These are phyloP conservation scores for Colletotrichum abscissum DNA, from an alignment of 2,329 filamentous ascomycete species.

Conservation along the genomic window DNA sequence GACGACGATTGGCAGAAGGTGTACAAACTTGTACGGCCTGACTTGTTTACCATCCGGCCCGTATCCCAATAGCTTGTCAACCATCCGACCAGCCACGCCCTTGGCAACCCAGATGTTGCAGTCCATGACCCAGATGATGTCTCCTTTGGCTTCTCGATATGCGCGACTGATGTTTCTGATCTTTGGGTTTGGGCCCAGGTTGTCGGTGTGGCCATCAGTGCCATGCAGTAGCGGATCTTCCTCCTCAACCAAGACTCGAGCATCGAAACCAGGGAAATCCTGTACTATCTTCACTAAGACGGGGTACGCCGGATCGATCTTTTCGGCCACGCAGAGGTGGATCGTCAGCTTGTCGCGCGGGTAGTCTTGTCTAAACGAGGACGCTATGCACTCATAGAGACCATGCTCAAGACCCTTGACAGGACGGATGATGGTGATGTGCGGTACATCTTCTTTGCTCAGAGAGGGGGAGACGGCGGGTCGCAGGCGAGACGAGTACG, in stretches of 20 bases:
- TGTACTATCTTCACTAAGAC: constrained; percentile 76
- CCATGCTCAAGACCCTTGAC: constrained; percentile 92
- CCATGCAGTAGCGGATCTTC: constrained; percentile 79
- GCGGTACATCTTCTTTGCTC: constrained; percentile 70
- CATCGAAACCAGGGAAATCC: constrained; percentile 80
- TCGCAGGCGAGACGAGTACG: constrained; percentile 62
- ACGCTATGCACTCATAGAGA: constrained; percentile 91
- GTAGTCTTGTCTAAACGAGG: constrained; percentile 86
- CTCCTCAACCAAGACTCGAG: constrained; percentile 80
- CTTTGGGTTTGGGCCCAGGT: constrained; percentile 96
- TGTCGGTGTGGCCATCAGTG: constrained; percentile 58
- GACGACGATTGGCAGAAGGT: constrained; percentile 91
- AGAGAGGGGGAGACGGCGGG: constrained; percentile 63
- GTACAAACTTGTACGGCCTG: constrained; percentile 87
- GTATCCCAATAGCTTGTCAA: constrained; percentile 84
- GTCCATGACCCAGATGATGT: constrained; percentile 94
- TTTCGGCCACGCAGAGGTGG: constrained; percentile 83
- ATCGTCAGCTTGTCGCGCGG: constrained; percentile 81
- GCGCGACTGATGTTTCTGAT: constrained; percentile 95
- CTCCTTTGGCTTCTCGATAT: constrained; percentile 87
- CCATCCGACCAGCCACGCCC: constrained; percentile 86
- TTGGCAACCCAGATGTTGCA: constrained; percentile 94
- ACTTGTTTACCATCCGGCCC: constrained; percentile 57
- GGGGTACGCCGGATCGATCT: constrained; percentile 80
- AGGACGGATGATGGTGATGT: constrained; percentile 91